Evolutionary conservation across 208 protist genomes (phyloP), one percentile per base, ranked within the genome.

Genomic region (Trypanosomatidae sp.): DNA sequence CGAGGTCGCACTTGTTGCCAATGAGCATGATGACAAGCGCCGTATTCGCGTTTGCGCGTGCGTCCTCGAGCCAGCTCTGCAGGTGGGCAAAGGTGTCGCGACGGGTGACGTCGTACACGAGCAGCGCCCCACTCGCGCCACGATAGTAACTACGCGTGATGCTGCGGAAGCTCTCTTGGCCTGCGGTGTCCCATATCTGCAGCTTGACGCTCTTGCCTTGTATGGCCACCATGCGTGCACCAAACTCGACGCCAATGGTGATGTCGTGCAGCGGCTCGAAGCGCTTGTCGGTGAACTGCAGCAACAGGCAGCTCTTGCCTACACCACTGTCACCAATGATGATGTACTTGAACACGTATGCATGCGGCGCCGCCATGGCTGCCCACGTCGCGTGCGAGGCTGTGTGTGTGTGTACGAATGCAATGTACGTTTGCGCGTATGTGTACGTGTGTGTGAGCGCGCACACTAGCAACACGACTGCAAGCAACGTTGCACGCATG

Each of bases 241-340:
- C 98, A 66, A 99, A 99, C 61, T 99, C 97, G 22, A 99, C 97
- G 43, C 97, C 97, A 59, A 99, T 99, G n/a, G 97, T 99, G 28
- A 99, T 66, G 63, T 99, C 97, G 57, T 99, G 97, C 25, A 98
- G 82, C 6, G 97, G 96, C 78, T 99, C 96, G 59, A 99, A 99
- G 30, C 96, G 83, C 61, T 98, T 99, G 66, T 99, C 96, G 1
- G 97, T 98, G 62, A 99, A 99, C 61, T 99, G 65, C 5, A 98
- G 79, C 4, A 99, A 76, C 28, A 99, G 66, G 57, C 97, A 99
- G 28, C 94, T 98, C 71, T 99, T 99, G 46, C 97, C 97, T 13
- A 99, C 96, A 27, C 88, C 93, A 72, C 82, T 92, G 54, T 91
- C 82, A 24, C 77, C 95, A 56, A 97, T 97, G 43, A 97, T 94